Conservation (phyloP, 2,329 filamentous ascomycete species). For the Clarireedia paspali region DNA sequence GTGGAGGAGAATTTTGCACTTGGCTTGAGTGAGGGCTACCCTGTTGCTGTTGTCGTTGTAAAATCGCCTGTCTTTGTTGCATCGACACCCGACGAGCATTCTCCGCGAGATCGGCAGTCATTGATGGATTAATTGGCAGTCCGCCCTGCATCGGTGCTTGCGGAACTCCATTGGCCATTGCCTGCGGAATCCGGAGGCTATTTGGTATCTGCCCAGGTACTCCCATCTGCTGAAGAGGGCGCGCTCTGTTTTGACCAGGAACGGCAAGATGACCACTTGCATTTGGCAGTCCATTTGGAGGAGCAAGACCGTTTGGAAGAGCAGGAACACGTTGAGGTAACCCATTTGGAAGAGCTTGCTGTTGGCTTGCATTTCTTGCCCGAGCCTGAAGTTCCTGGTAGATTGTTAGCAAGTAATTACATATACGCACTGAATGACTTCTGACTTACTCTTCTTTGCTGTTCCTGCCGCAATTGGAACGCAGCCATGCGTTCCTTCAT, state of each 20-base stretch:
- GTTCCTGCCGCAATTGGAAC: slow-evolving; percentile 32
- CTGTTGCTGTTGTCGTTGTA: slow-evolving; percentile 24
- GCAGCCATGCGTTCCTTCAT: slow-evolving; percentile 52
- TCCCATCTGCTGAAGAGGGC: slow-evolving; percentile 25
- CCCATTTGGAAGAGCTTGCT: slow-evolving; percentile 12
- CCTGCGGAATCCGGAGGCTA: slow-evolving; percentile 31
- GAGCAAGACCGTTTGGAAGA: slow-evolving; percentile 17
- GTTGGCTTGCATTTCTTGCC: slow-evolving; percentile 15
- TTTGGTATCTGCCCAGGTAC: slow-evolving; percentile 30
- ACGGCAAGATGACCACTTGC: slow-evolving; percentile 15
- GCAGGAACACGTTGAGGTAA: slow-evolving; percentile 11
- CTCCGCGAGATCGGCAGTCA: slow-evolving; percentile 50
- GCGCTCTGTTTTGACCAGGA: slow-evolving; percentile 24
- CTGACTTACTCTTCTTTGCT: slow-evolving; percentile 45
- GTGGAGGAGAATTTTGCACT: slow-evolving; percentile 31
- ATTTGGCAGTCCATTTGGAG: slow-evolving; percentile 17
- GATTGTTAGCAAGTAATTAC: slow-evolving; percentile 13
- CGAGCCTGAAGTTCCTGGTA: slow-evolving; percentile 35
- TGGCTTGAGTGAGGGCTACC: slow-evolving; percentile 22
- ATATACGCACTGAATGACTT: slow-evolving; percentile 8
- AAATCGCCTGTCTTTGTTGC: slow-evolving; percentile 22
- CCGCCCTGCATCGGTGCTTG: slow-evolving; percentile 62
- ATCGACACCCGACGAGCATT: slow-evolving; percentile 56
- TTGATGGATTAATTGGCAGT: slow-evolving; percentile 44
- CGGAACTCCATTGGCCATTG: slow-evolving; percentile 49